Base-by-base conservation (phyloP, 495 filamentous ascomycete genomes). In the Polyplosphaeria fusca region DNA sequence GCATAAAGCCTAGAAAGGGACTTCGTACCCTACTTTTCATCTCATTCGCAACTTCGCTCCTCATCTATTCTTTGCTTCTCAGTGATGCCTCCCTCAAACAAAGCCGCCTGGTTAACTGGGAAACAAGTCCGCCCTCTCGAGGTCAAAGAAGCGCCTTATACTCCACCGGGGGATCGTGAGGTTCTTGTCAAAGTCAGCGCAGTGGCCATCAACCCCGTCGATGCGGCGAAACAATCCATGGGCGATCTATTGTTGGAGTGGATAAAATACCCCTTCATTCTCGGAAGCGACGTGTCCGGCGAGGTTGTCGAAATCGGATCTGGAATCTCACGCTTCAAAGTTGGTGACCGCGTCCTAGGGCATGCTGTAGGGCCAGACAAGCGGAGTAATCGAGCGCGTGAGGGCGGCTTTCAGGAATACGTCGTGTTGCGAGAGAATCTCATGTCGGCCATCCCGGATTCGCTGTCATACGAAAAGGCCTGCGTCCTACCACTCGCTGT, bases 221-320 rank as follows among this genome's bases (percentile, higher is more conserved):
- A 83, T 56, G 74, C 70, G 60, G 67, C 67, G 32, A 64, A 74
- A 19, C 76, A 81, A 61, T 46, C 48, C n/a, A 56, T 25, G 1
- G 67, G 63, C 24, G 2, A 68, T 66, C 24, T 63, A 3, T 30
- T 69, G 43, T 66, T 66, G 43, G 24, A 49, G 55, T 41, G 64
- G 14, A 53, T 66, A 2, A 68, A 67, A 0, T 82, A 77, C 41
- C 82, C 81, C 0, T 56, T 65, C 22, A 69, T 82, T 41, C 65
- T 83, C 2, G 82, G 83, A 28, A 63, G 63, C 51, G 84, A 86
- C 58, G 65, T 80, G 20, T 72, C 78, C 1, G 84, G 84, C 19
- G 72, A 70, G 2, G 70, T 86, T 9, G 69, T 65, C 9, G 73
- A 68, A 23, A 71, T 80, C 26, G 82, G 82, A 14, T 46, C 60